Percentiles rank a stretch among this genome's conserved stretches.
phyloP scores from a whole-genome alignment of 2,329 filamentous ascomycete species.

The Sporothrix pallida region DNA sequence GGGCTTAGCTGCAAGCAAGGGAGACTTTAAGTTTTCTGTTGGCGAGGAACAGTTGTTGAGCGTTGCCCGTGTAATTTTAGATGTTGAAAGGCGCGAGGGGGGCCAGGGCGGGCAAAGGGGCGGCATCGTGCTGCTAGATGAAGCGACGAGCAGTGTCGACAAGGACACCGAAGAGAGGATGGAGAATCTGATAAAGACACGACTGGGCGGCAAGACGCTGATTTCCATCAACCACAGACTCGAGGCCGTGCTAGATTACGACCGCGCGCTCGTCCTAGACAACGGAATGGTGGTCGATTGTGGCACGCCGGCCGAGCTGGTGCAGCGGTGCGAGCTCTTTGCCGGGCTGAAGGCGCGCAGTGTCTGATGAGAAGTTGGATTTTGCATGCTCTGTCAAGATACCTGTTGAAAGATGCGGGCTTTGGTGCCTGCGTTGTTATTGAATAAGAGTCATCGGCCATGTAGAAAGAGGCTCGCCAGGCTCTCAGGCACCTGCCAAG shows the following conservation, averaged over 20 bases:
- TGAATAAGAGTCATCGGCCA: not conserved
- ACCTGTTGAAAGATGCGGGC: too few relatives aligned
- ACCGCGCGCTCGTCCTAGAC: slow-evolving; percentile 58
- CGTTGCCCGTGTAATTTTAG: slow-evolving; percentile 10
- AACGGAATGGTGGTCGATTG: slow-evolving; percentile 41
- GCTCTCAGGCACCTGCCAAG: too few relatives aligned
- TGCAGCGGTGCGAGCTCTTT: slow-evolving; percentile 11
- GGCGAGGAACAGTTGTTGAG: slow-evolving; percentile 19
- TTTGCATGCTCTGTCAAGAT: too few relatives aligned
- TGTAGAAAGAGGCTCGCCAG: not conserved
- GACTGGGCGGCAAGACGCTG: slow-evolving; percentile 58
- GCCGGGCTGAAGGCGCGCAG: not conserved
- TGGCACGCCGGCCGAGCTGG: slow-evolving; percentile 22
- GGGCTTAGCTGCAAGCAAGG: not conserved
- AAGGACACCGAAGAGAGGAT: slow-evolving; percentile 49
- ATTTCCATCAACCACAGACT: slow-evolving; percentile 54
- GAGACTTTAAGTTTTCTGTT: slow-evolving; percentile 1
- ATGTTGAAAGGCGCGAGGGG: slow-evolving; percentile 2
- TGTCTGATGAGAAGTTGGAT: not conserved
- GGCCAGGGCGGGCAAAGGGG: not conserved
- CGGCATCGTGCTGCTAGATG: slow-evolving; percentile 50
- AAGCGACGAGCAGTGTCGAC: slow-evolving; percentile 51
- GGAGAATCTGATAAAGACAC: slow-evolving; percentile 49
- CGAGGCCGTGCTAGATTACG: slow-evolving; percentile 60
- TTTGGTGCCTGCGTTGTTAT: too few relatives aligned